phyloP scores from a whole-genome alignment of 192 early-diverging fungal species.

The Podila epigama region DNA sequence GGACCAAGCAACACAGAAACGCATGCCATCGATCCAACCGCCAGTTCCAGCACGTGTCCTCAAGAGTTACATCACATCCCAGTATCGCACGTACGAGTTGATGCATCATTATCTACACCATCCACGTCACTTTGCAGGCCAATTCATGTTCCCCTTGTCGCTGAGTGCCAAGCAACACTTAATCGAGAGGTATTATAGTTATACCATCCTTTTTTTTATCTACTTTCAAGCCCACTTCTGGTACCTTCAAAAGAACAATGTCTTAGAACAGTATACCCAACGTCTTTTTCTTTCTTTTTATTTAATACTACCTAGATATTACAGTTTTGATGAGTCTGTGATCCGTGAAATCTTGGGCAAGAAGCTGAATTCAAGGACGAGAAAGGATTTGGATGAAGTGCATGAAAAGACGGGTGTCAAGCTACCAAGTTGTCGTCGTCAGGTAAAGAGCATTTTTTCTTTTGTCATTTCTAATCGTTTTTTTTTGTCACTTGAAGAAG shows the following conservation, averaged over 20 bases:
- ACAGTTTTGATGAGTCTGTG: slow-evolving; percentile 54
- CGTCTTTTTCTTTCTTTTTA: not conserved
- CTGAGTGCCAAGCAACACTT: slow-evolving; percentile 47
- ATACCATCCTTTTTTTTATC: not conserved
- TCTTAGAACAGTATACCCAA: not conserved
- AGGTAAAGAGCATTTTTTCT: slow-evolving; percentile 17
- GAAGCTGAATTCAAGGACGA: slow-evolving; percentile 51
- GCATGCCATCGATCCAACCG: slow-evolving; percentile 32
- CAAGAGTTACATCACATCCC: slow-evolving; percentile 43
- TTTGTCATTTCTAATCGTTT: not conserved
- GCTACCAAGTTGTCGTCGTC: slow-evolving; percentile 49
- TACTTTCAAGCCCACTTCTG: too few species aligned
- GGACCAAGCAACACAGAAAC: slow-evolving; percentile 36
- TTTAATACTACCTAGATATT: too few species aligned
- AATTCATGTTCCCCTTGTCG: slow-evolving; percentile 50
- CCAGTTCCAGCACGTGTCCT: slow-evolving; percentile 41
- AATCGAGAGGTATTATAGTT: slow-evolving; percentile 32
- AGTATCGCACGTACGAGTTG: slow-evolving; percentile 48
- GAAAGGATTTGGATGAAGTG: slow-evolving; percentile 55
- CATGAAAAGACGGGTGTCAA: slow-evolving; percentile 45
- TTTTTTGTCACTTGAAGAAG: not conserved
- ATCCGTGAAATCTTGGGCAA: slow-evolving; percentile 54
- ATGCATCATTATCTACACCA: slow-evolving; percentile 51
- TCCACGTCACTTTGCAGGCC: slow-evolving; percentile 45
- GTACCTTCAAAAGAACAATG: not conserved